Evolutionary conservation across 495 filamentous ascomycete species (phyloP).

Genomic region (Lasiosphaeria hispida): DNA sequence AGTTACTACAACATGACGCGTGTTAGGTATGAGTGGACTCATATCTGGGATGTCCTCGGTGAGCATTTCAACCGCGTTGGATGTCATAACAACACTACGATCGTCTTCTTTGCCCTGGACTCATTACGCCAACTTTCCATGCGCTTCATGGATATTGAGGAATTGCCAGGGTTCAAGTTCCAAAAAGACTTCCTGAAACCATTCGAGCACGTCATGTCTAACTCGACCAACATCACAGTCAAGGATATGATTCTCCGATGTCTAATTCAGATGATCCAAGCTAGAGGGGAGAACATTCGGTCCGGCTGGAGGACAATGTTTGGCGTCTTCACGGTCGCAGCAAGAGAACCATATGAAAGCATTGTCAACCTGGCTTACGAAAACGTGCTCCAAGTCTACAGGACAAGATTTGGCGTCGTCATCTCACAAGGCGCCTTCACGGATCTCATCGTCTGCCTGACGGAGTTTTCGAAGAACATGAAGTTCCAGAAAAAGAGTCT

Average conservation of each 20-base stretch:
- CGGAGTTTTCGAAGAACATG: conserved; percentile 97
- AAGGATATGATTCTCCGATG: conserved; percentile 99
- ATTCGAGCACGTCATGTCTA: conserved; percentile 95
- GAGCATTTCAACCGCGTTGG: conserved; percentile 98
- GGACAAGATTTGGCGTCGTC: conserved; percentile 91
- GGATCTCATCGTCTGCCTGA: conserved; percentile 92
- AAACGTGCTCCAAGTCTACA: conserved; percentile 96
- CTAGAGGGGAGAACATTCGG: conserved; percentile 89
- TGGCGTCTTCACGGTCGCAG: conserved; percentile 94
- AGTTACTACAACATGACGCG: conserved; percentile 99
- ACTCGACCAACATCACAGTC: conserved; percentile 82
- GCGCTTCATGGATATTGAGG: conserved; percentile 98
- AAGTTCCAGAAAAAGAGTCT: conserved; percentile 97
- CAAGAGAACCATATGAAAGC: conserved; percentile 86
- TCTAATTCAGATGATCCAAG: conserved; percentile 98
- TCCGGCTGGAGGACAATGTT: conserved; percentile 99
- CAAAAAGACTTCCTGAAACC: conserved; percentile 99
- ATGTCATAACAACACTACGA: conserved; percentile 89
- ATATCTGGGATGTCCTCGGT: conserved; percentile 92
- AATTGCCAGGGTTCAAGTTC: conserved; percentile 97
- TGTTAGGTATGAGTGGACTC: conserved; percentile 96
- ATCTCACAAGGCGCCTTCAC: conserved; percentile 96
- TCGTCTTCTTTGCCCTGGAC: conserved; percentile 96
- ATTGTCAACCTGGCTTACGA: conserved; percentile 97
- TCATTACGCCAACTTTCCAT: conserved; percentile 93